Evolutionary conservation across 1,284 basidiomycete genomes (phyloP).

Genomic region (Pseudomicrostroma phylloplanum): DNA sequence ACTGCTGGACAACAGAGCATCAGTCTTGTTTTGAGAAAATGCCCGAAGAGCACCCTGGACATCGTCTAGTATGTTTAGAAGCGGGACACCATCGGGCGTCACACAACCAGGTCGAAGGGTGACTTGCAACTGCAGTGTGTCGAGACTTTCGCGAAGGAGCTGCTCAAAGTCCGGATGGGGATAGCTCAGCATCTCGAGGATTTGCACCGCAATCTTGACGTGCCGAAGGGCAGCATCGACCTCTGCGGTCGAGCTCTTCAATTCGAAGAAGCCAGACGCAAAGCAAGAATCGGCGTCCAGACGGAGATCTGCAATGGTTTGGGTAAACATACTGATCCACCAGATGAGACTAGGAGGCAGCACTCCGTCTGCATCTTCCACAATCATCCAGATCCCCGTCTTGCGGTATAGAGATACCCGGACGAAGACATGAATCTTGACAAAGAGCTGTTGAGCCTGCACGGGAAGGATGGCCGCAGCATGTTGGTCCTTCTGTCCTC

Average conservation of each 20-base stretch:
- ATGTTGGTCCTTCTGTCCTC: too few species aligned
- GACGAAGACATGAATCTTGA: background rate
- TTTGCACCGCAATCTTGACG: background rate
- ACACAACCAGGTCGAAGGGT: too few species aligned
- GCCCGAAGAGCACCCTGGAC: too few species aligned
- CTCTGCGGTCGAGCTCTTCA: background rate
- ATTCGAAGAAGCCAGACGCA: background rate
- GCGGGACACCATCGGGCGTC: too few species aligned
- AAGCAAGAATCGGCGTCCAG: background rate
- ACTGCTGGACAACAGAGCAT: too few species aligned
- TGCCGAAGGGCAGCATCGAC: background rate
- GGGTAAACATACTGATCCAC: background rate
- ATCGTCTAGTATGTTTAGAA: too few species aligned
- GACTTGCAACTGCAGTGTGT: too few species aligned
- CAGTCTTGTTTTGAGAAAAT: too few species aligned
- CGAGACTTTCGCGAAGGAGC: too few species aligned
- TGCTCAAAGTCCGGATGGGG: background rate
- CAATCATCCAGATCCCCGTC: background rate
- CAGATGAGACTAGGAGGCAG: conserved; percentile 1
- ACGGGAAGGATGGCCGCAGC: background rate
- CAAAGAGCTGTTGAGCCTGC: background rate
- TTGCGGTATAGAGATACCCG: background rate
- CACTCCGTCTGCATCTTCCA: background rate
- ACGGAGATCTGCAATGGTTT: background rate
- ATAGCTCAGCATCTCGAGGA: background rate